A percentile compares a stretch with the other conserved stretches of the same genome.
Conservation (phyloP, 352 stramenopile species). For the Globisporangium nodosum region DNA sequence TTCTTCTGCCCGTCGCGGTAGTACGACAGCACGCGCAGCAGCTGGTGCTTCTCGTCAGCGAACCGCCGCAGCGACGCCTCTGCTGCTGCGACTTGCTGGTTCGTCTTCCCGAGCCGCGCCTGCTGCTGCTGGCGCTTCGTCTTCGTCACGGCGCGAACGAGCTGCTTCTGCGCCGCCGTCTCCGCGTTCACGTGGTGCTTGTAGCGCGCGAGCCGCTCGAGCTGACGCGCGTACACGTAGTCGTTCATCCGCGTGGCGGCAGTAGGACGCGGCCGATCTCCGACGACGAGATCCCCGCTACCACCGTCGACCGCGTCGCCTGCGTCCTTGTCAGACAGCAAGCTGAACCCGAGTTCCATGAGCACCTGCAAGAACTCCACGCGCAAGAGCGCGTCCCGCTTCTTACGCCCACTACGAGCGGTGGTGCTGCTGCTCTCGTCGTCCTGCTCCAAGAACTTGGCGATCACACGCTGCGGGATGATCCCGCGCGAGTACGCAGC, state of each 20-base stretch:
- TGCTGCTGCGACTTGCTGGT: conserved; percentile 10
- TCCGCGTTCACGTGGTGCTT: conserved; percentile 49
- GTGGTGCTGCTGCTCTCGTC: conserved; percentile 10
- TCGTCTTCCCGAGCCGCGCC: conserved; percentile 2
- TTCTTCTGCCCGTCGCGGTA: conserved; percentile 94
- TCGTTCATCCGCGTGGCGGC: conserved; percentile 51
- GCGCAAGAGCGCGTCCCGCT: conserved; percentile 51
- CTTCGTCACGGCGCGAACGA: conserved; percentile 46
- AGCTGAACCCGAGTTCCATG: conserved; percentile 89
- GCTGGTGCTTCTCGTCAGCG: conserved; percentile 72
- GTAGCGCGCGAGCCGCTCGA: conserved; percentile 67
- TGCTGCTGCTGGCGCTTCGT: conserved; percentile 9
- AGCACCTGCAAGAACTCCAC: conserved; percentile 91
- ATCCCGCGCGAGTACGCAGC: conserved; percentile 66
- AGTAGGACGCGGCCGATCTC: not conserved
- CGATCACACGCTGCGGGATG: conserved; percentile 61
- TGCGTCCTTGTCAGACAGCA: conserved; percentile 40
- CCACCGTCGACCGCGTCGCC: conserved; percentile 16
- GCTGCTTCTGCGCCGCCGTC: conserved; percentile 43
- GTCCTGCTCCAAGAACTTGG: conserved; percentile 59
- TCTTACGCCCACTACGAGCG: conserved; percentile 1
- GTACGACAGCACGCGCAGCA: conserved; percentile 86
- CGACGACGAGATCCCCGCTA: conserved; percentile 2
- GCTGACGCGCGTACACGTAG: conserved; percentile 73
- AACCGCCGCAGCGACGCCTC: conserved; percentile 39